Conservation (phyloP, 768 basidiomycete species). For the Fistulinella prunicolor region DNA sequence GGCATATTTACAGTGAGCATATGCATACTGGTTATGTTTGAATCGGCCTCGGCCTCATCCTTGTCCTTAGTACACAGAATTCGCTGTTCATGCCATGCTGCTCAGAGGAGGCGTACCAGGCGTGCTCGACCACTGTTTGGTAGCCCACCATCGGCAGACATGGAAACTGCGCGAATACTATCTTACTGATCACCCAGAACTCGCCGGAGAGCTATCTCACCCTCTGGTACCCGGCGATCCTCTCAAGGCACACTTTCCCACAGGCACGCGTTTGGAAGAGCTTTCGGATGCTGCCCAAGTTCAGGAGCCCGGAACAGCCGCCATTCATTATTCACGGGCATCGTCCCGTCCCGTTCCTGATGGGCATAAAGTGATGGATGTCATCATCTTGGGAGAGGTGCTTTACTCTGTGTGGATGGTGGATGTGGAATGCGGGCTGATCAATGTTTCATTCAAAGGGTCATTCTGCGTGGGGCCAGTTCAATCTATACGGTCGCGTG, state of each 20-base stretch:
- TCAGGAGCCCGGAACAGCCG: constrained; percentile 38
- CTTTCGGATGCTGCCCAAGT: constrained; percentile 46
- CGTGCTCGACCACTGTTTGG: constrained; percentile 66
- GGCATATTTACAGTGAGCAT: constrained; percentile 67
- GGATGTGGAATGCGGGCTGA: neutral
- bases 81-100: constrained; percentile 77
- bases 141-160: constrained; percentile 84
- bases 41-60: neutral
- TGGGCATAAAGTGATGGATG: constrained; percentile 43
- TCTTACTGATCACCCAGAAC: constrained; percentile 37
- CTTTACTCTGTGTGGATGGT: neutral
- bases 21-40: neutral
- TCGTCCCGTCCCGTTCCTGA: constrained; percentile 23
- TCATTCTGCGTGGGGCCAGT: constrained; percentile 91
- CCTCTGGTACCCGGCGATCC: constrained; percentile 60
- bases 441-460: constrained; percentile 46
- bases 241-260: constrained; percentile 58
- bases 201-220: neutral
- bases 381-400: constrained; percentile 77
- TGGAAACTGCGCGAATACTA: constrained; percentile 86
- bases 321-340: constrained; percentile 26
- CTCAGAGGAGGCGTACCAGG: constrained; percentile 65
- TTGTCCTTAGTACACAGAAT: constrained; percentile 67
- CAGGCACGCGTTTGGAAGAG: constrained; percentile 50
- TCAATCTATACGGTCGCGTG: constrained; percentile 76